Evolutionary conservation across 2,329 filamentous ascomycete species (phyloP).

Genomic region (Sphaceloma murrayae): DNA sequence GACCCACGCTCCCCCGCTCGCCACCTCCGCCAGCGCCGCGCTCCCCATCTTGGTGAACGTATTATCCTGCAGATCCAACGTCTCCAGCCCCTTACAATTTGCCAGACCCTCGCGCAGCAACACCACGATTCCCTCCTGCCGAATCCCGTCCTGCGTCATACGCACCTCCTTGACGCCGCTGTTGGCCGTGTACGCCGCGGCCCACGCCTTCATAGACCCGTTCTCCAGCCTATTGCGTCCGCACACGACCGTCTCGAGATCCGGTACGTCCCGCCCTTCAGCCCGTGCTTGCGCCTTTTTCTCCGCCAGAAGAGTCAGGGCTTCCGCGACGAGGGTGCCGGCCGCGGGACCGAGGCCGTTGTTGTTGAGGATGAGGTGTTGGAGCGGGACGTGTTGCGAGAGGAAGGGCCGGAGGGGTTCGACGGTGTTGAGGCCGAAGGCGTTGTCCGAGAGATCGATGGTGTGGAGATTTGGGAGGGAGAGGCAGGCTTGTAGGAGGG

Average conservation of each 20-base stretch:
- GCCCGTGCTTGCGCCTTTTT: constrained; percentile 74
- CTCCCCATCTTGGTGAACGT: constrained; percentile 81
- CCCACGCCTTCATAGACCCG: constrained; percentile 93
- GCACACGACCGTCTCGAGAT: constrained; percentile 94
- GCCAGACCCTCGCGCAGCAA: constrained; percentile 70
- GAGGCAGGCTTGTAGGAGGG: constrained; percentile 75
- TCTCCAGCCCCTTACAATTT: constrained; percentile 57
- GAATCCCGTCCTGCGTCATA: constrained; percentile 98
- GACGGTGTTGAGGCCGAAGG: constrained; percentile 91
- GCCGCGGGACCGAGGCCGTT: constrained; percentile 91
- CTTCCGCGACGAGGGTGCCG: constrained; percentile 79
- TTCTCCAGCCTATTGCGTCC: constrained; percentile 93
- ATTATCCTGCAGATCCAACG: constrained; percentile 92
- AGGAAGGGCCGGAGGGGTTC: constrained; percentile 89
- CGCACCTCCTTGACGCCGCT: constrained; percentile 71
- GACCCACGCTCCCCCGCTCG: constrained; percentile 55
- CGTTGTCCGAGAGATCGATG: constrained; percentile 94
- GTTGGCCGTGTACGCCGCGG: constrained; percentile 74
- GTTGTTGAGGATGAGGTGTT: constrained; percentile 95
- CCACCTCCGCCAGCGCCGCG: constrained; percentile 64
- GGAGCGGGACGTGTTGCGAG: constrained; percentile 74
- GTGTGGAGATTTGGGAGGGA: constrained; percentile 80
- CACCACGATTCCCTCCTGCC: constrained; percentile 80
- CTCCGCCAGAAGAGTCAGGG: constrained; percentile 69
- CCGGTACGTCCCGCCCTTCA: constrained; percentile 56